Percentiles rank a stretch among this genome's conserved stretches.
Conservation (phyloP, 495 filamentous ascomycete species). For the Penicillium fimorum region DNA sequence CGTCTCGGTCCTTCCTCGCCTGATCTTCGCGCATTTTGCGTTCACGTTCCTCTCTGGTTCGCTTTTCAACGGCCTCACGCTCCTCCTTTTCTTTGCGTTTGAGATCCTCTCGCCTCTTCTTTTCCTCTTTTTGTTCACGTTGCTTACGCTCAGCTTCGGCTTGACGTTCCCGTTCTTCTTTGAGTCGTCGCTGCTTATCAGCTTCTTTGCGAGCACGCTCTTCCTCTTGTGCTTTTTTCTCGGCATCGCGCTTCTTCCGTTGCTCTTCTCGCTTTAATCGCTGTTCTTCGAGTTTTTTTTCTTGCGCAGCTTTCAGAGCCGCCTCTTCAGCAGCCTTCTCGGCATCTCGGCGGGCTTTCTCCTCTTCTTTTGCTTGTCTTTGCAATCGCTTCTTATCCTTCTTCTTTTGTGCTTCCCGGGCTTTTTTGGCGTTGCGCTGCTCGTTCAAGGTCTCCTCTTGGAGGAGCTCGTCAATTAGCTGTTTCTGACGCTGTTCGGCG, state of each 20-base stretch:
- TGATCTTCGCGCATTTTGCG: constrained; percentile 66
- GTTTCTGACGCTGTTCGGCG: constrained; percentile 83
- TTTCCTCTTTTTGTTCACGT: constrained; percentile 73
- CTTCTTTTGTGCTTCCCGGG: constrained; percentile 86
- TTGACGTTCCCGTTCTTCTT: constrained; percentile 81
- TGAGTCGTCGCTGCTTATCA: constrained; percentile 71
- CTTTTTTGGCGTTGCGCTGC: constrained; percentile 86
- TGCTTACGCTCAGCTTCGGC: constrained; percentile 71
- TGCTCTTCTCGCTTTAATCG: constrained; percentile 81
- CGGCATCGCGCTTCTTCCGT: constrained; percentile 87
- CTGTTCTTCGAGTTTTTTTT: constrained; percentile 77
- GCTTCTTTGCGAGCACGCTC: constrained; percentile 76
- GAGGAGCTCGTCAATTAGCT: constrained; percentile 86
- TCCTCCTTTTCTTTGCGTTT: constrained; percentile 69
- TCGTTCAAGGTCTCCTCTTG: constrained; percentile 73
- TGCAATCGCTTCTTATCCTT: constrained; percentile 86
- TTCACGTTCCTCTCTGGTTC: constrained; percentile 62
- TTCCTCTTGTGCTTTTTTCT: constrained; percentile 85
- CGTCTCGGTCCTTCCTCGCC: constrained; percentile 49
- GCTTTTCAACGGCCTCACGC: constrained; percentile 70
- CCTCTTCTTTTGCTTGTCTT: constrained; percentile 83
- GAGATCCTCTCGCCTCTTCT: constrained; percentile 61
- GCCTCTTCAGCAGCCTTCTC: constrained; percentile 92
- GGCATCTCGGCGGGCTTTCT: constrained; percentile 79
- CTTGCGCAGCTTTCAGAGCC: constrained; percentile 69